Evolutionary conservation across 768 basidiomycete species (phyloP).

Genomic region (Lentinula guzmanii): DNA sequence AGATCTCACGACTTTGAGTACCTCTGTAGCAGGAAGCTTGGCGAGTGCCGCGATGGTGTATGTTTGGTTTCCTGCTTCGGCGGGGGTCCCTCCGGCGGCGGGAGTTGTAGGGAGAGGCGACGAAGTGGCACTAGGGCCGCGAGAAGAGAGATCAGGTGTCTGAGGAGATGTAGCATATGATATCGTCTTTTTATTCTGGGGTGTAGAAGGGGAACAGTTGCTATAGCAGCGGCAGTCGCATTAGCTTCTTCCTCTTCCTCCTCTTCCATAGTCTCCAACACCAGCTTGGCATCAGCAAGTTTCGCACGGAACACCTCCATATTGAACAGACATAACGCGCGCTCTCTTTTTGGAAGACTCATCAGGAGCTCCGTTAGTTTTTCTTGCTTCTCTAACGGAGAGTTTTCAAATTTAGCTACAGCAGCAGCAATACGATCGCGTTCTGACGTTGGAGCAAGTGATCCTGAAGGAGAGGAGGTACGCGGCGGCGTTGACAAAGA

Average conservation of each 20-base stretch:
- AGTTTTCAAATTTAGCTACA: conserved; percentile 56
- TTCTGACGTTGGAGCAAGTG: conserved; percentile 56
- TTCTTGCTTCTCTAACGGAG: conserved; percentile 31
- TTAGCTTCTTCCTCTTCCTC: conserved; percentile 32
- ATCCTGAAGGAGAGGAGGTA: conserved; percentile 74
- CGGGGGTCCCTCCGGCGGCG: conserved; percentile 56
- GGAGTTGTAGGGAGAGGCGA: conserved; percentile 64
- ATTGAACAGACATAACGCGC: conserved; percentile 90
- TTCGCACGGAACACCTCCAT: conserved; percentile 71
- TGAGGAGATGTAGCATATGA: conserved; percentile 45
- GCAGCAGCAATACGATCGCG: conserved; percentile 68
- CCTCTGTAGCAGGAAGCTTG: conserved; percentile 67
- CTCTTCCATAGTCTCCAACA: conserved; percentile 69
- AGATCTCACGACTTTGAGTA: conserved; percentile 58
- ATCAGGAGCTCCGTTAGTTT: conserved; percentile 78
- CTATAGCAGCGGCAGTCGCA: background rate
- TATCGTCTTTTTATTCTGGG: conserved; percentile 51
- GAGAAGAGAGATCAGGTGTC: conserved; percentile 73
- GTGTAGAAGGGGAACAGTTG: conserved; percentile 47
- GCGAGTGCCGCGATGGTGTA: conserved; percentile 71
- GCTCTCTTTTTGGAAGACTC: conserved; percentile 83
- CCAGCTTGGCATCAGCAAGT: conserved; percentile 74
- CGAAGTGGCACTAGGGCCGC: conserved; percentile 65
- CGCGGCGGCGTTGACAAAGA: conserved; percentile 76
- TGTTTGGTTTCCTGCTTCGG: conserved; percentile 47